These are phyloP conservation scores for Candolleomyces efflorescens DNA, from an alignment of 768 basidiomycete genomes.

Conservation along the genomic window DNA sequence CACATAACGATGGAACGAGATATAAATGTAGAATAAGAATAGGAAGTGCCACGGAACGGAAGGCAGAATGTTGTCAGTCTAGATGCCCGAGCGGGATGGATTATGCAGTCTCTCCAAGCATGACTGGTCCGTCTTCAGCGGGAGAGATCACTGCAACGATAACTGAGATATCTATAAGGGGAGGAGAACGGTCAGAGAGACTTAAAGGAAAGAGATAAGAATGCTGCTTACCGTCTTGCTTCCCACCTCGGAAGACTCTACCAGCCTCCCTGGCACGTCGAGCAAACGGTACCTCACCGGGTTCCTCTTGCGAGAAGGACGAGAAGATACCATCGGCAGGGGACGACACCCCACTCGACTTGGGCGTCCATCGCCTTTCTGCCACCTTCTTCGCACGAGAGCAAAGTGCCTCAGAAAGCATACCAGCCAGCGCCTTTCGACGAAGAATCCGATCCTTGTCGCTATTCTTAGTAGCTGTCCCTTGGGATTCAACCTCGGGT, in stretches of 20 bases:
- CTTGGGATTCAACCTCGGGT: not conserved
- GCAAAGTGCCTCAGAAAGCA: slow-evolving; percentile 78
- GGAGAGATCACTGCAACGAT: slow-evolving; percentile 35
- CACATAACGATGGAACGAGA: not conserved
- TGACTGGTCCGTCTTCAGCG: not conserved
- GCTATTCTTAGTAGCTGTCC: not conserved
- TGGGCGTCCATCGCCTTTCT: slow-evolving; percentile 34
- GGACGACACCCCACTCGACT: slow-evolving; percentile 7
- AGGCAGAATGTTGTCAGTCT: not conserved
- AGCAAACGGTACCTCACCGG: slow-evolving; percentile 75
- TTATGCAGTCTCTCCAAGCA: not conserved
- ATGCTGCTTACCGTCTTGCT: slow-evolving; percentile 64
- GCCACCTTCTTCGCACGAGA: slow-evolving; percentile 71
- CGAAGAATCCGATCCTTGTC: slow-evolving; percentile 27
- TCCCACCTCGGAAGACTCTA: slow-evolving; percentile 71
- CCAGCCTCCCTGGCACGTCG: slow-evolving; percentile 75
- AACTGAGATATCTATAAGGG: slow-evolving; percentile 31
- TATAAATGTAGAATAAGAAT: not conserved
- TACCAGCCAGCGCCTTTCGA: slow-evolving; percentile 55
- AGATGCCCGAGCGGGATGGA: no score
- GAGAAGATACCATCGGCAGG: slow-evolving; percentile 6
- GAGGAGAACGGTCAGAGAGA: not conserved
- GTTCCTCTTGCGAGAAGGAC: slow-evolving; percentile 11
- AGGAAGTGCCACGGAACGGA: not conserved
- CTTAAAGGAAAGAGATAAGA: not conserved